These are phyloP conservation scores for Kwoniella shandongensis DNA, from an alignment of 768 basidiomycete species.

Conservation along the genomic window DNA sequence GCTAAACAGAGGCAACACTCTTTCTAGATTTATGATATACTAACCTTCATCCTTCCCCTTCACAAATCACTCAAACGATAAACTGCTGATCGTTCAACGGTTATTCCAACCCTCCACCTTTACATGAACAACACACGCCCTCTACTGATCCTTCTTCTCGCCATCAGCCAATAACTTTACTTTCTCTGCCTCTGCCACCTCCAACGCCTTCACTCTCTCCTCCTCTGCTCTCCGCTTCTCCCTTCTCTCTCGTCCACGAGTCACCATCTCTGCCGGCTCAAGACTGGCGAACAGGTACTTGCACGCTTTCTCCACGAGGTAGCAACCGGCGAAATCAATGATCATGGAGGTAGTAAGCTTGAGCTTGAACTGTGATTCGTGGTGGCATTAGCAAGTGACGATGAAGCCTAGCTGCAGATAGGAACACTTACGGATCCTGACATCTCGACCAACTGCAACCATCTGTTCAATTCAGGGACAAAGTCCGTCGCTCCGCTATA, in stretches of 20 bases:
- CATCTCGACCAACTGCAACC: conserved; percentile 98
- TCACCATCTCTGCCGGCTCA: conserved; percentile 80
- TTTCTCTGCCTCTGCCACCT: conserved; percentile 7
- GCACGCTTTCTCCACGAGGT: conserved; percentile 74
- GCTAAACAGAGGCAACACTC: too few species aligned
- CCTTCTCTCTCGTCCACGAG: conserved; percentile 75
- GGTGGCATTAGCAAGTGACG: conserved; percentile 4
- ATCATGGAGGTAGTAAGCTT: conserved; percentile 77
- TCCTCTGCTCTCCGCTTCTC: conserved; percentile 61
- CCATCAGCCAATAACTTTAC: conserved; percentile 23
- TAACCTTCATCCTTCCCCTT: too few species aligned
- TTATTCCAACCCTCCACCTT: too few species aligned
- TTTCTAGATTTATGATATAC: too few species aligned
- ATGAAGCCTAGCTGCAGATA: background rate
- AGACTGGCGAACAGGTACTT: conserved; percentile 85
- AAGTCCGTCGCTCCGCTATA: conserved; percentile 93
- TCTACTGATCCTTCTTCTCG: conserved; percentile 41
- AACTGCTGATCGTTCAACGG: too few species aligned
- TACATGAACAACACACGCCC: too few species aligned
- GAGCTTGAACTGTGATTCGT: conserved; percentile 69
- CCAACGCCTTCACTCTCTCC: conserved; percentile 48
- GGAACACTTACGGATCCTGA: conserved; percentile 62
- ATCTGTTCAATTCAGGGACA: conserved; percentile 89
- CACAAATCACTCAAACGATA: too few species aligned
- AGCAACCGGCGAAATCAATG: conserved; percentile 85